These are phyloP conservation scores for Castanopsis chinensis DNA, from an alignment of 306 rosid species.

Conservation along the genomic window DNA sequence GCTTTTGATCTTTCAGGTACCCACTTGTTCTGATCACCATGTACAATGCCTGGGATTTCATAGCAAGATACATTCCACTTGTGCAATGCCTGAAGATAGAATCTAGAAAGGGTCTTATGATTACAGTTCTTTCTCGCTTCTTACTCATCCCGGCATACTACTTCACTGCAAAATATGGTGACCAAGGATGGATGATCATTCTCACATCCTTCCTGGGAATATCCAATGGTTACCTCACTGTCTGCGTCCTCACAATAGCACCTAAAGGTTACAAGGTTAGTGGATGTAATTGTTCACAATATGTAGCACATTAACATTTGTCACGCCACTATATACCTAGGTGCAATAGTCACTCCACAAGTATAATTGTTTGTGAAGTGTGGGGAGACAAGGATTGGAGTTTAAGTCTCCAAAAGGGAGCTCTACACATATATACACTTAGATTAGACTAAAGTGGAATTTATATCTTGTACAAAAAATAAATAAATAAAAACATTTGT, in stretches of 20 bases:
- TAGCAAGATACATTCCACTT: slow-evolving; percentile 70
- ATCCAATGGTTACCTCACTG: slow-evolving; percentile 80
- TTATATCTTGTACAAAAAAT: too few relatives aligned
- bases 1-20: slow-evolving; percentile 53
- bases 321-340: background rate
- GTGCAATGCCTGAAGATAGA: slow-evolving; percentile 55
- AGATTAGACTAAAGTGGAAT: too few relatives aligned
- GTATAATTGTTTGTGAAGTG: too few relatives aligned
- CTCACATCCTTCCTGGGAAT: slow-evolving; percentile 69
- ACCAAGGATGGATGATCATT: slow-evolving; percentile 83
- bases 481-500: background rate
- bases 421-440: too few relatives aligned
- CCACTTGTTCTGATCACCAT: slow-evolving; percentile 66
- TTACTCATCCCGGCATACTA: slow-evolving; percentile 75
- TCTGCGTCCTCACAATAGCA: slow-evolving; percentile 69
- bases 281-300: background rate
- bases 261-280: slow-evolving; percentile 77
- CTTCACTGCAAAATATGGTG: slow-evolving; percentile 81
- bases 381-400: too few relatives aligned
- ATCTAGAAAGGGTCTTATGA: slow-evolving; percentile 61
- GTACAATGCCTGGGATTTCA: slow-evolving; percentile 59
- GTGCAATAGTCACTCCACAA: too few relatives aligned
- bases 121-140: slow-evolving; percentile 44
- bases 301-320: background rate
- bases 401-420: too few relatives aligned